Conservation (phyloP, 1,284 basidiomycete genomes). For the Lignosus rhinocerotis region DNA sequence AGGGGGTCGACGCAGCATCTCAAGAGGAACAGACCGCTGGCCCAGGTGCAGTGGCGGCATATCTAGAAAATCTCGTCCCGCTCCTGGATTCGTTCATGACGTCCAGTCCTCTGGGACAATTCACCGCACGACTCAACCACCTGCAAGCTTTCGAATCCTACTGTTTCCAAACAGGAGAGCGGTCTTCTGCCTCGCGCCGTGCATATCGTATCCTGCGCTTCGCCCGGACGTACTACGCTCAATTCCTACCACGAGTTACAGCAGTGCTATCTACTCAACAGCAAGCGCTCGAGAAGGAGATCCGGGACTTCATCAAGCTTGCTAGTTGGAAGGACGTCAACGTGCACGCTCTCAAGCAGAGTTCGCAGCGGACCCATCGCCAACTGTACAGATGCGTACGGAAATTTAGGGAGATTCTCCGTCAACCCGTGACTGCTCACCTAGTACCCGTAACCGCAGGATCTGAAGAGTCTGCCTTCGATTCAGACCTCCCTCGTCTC, state of each 20-base stretch:
- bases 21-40: conserved; percentile 35
- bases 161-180: conserved; percentile 36
- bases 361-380: conserved; percentile 88
- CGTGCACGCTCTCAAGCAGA: conserved; percentile 90
- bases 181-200: conserved; percentile 41
- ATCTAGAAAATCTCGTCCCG: conserved; percentile 72
- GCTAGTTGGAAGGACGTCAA: conserved; percentile 99
- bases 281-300: conserved; percentile 74
- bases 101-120: conserved; percentile 85
- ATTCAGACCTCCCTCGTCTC: not conserved
- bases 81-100: conserved; percentile 84
- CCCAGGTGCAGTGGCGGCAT: conserved; percentile 42
- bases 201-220: conserved; percentile 67
- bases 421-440: conserved; percentile 62
- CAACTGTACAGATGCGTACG: conserved; percentile 91
- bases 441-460: conserved; percentile 43
- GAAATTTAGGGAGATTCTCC: conserved; percentile 89
- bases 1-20: conserved; percentile 56
- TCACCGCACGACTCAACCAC: conserved; percentile 66
- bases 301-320: conserved; percentile 87
- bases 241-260: conserved; percentile 58
- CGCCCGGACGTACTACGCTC: conserved; percentile 66
- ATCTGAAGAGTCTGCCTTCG: conserved; percentile 34
- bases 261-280: conserved; percentile 62
- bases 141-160: conserved; percentile 70